Percentiles rank a stretch among this genome's conserved stretches.
Evolutionary conservation across 805 yeast genomes (phyloP).

Genomic region (Jamesozyma piceae): DNA sequence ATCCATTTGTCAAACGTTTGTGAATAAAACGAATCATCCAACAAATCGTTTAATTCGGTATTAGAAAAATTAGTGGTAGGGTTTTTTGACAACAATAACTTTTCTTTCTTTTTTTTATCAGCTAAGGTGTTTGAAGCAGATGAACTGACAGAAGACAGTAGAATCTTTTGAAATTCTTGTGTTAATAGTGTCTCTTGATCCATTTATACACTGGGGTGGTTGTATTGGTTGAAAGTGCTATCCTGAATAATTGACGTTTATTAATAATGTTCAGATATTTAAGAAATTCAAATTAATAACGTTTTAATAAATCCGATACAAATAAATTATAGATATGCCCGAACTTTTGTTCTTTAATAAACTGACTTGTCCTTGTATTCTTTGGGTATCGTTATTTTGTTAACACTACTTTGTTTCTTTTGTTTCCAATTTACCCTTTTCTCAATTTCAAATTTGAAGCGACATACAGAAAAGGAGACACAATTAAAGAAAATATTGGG

Average conservation of each 20-base stretch:
- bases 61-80: background rate
- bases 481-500: background rate
- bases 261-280: no score
- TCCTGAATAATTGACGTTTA: background rate
- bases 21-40: constrained; percentile 20
- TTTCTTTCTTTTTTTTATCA: constrained; percentile 4
- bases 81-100: background rate
- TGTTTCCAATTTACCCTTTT: background rate
- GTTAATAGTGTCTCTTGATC: constrained; percentile 23
- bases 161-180: constrained; percentile 25
- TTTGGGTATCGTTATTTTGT: background rate
- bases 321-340: background rate
- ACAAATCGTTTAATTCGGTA: background rate
- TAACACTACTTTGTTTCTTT: background rate
- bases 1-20: constrained; percentile 28
- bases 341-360: background rate
- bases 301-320: background rate
- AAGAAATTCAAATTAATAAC: no score
- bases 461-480: background rate
- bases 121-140: constrained; percentile 8
- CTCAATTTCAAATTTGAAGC: background rate
- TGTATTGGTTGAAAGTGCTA: background rate
- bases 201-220: constrained; percentile 7
- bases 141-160: constrained; percentile 11
- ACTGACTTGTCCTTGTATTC: background rate